Conservation (phyloP, 2,329 filamentous ascomycete genomes). For the Cladosporium sp. region DNA sequence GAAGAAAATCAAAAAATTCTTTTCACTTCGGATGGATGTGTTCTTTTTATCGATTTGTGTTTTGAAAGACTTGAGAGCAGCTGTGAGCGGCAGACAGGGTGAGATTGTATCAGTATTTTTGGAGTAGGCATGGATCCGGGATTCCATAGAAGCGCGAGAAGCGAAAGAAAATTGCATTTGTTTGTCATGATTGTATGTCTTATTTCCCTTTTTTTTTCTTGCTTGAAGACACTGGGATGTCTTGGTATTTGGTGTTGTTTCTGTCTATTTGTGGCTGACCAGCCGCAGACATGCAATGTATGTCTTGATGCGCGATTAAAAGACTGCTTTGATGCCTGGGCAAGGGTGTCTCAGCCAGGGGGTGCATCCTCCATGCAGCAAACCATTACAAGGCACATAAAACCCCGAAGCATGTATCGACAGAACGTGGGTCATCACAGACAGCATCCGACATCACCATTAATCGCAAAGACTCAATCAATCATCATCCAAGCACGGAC, state of each 20-base stretch:
- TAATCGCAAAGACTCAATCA: background rate
- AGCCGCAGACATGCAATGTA: background rate
- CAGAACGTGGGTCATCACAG: background rate
- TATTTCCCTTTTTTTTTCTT: background rate
- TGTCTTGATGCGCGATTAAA: background rate
- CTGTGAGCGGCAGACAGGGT: background rate
- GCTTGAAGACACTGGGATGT: background rate
- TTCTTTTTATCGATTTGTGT: background rate
- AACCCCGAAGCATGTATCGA: background rate
- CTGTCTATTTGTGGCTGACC: background rate
- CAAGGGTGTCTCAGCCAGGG: background rate
- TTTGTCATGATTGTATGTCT: background rate
- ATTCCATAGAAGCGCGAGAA: constrained; percentile 3
- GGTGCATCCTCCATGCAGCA: no score
- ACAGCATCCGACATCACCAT: background rate
- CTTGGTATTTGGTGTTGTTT: background rate
- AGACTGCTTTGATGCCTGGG: background rate
- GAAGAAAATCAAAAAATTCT: background rate
- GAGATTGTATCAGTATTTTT: constrained; percentile 14
- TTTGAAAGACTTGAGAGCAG: background rate
- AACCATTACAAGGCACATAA: background rate
- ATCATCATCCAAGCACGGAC: background rate
- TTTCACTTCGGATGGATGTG: background rate
- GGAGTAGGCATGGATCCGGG: background rate
- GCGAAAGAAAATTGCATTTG: constrained; percentile 2